A percentile compares a stretch with the other conserved stretches of the same genome.
Conservation (phyloP, 2,329 filamentous ascomycete genomes). For the Taxawa tesnikishii region DNA sequence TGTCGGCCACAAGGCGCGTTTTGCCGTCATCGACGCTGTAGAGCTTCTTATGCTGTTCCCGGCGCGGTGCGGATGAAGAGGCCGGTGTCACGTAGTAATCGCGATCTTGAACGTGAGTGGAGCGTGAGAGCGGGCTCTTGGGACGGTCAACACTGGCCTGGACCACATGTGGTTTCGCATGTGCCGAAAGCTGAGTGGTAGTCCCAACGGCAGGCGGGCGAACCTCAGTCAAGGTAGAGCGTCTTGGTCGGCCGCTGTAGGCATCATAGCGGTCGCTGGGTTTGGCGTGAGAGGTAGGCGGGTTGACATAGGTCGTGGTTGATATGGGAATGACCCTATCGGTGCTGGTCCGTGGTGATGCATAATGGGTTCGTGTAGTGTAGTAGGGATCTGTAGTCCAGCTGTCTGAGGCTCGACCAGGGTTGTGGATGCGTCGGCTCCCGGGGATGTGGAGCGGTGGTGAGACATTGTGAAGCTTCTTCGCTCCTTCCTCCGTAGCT, state of each 20-base stretch:
- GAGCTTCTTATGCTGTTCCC: slow-evolving; percentile 35
- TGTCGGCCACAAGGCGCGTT: slow-evolving; percentile 20
- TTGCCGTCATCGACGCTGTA: slow-evolving; percentile 31
- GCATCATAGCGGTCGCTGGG: slow-evolving; percentile 25
- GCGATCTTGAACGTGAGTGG: slow-evolving; percentile 16
- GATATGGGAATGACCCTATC: slow-evolving; percentile 24
- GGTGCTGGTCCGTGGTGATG: slow-evolving; percentile 19
- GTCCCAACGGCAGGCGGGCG: slow-evolving; percentile 17
- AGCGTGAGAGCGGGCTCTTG: slow-evolving; percentile 26
- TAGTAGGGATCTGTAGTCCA: slow-evolving; percentile 18
- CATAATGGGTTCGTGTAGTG: slow-evolving; percentile 11
- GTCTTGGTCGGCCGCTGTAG: slow-evolving; percentile 31
- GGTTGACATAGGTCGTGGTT: slow-evolving; percentile 21
- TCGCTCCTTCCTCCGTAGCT: too few relatives aligned
- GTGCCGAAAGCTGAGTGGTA: slow-evolving; percentile 15
- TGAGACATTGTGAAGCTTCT: slow-evolving; percentile 19
- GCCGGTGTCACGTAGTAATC: slow-evolving; percentile 26
- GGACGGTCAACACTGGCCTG: slow-evolving; percentile 21
- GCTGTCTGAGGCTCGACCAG: slow-evolving; percentile 17
- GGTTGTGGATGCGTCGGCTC: slow-evolving; percentile 19
- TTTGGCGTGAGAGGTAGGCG: slow-evolving; percentile 10
- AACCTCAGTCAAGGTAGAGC: slow-evolving; percentile 30
- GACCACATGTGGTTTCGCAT: slow-evolving; percentile 21
- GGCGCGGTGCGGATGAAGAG: slow-evolving; percentile 14
- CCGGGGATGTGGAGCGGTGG: slow-evolving; percentile 22